These are phyloP conservation scores for Pseudevernia furfuracea DNA, from an alignment of 495 filamentous ascomycete species.

Conservation along the genomic window DNA sequence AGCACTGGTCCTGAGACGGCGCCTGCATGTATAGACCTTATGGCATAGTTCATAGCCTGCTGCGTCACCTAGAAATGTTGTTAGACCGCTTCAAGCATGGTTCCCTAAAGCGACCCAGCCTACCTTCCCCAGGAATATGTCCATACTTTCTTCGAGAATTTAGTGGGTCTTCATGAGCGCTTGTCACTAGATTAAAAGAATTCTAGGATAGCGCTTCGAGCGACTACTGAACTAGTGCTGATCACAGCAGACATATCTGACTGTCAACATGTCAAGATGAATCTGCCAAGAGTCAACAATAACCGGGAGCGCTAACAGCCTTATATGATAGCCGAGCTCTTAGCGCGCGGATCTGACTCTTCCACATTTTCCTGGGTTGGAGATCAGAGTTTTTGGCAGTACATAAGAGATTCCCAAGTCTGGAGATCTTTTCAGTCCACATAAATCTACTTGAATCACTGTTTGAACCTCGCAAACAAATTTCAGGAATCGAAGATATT, in stretches of 20 bases:
- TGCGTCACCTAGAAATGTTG: constrained; percentile 51
- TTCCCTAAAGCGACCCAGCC: constrained; percentile 18
- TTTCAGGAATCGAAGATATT: too few species aligned
- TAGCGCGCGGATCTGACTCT: constrained; percentile 6
- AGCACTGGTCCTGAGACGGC: constrained; percentile 2
- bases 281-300: constrained; percentile 12
- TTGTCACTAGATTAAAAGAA: background rate
- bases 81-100: constrained; percentile 3
- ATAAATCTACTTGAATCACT: background rate
- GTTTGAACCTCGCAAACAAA: background rate
- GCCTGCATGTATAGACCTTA: constrained; percentile 41
- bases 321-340: constrained; percentile 5
- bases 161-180: background rate
- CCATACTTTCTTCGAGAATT: constrained; percentile 46
- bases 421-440: background rate
- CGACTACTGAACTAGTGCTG: background rate
- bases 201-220: too few species aligned
- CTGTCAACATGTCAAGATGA: background rate
- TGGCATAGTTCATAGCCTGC: constrained; percentile 88
- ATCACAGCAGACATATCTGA: background rate
- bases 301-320: constrained; percentile 10
- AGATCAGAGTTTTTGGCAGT: background rate
- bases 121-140: constrained; percentile 64
- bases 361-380: constrained; percentile 9
- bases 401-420: background rate